phyloP scores from a whole-genome alignment of 805 yeast species.

The Cyberlindnera maritima region DNA sequence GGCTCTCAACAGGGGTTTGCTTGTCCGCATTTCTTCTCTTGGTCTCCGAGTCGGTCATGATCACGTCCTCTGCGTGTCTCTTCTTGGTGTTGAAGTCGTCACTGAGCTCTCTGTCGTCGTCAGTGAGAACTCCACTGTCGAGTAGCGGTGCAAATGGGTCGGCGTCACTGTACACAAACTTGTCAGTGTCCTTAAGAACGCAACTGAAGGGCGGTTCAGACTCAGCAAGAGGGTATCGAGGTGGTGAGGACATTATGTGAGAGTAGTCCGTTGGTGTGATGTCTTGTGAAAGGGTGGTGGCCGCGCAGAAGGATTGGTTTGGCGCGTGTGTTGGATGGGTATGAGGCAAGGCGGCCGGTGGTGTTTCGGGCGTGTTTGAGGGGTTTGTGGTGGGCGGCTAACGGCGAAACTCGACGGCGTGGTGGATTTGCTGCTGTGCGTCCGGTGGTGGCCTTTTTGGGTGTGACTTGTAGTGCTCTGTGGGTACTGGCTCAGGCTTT shows the following conservation, averaged over 20 bases:
- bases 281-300: neutral
- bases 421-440: neutral
- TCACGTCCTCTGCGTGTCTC: conserved; percentile 22
- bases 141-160: neutral
- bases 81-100: conserved; percentile 14
- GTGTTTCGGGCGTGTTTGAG: neutral
- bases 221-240: conserved; percentile 20
- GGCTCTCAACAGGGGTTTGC: conserved; percentile 2
- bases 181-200: conserved; percentile 17
- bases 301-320: neutral
- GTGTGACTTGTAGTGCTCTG: neutral
- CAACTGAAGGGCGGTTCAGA: conserved; percentile 24
- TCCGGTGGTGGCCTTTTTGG: neutral
- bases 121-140: neutral
- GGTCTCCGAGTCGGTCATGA: neutral
- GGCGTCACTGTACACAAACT: conserved; percentile 1
- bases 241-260: conserved; percentile 18
- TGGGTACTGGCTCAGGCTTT: neutral
- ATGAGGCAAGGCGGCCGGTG: neutral
- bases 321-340: neutral
- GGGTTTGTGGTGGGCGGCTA: neutral
- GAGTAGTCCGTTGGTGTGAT: neutral
- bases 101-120: neutral
- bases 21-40: conserved; percentile 11
- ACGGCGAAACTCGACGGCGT: neutral